phyloP scores from a whole-genome alignment of 169 alveolate species.

The Eimeria acervulina region DNA sequence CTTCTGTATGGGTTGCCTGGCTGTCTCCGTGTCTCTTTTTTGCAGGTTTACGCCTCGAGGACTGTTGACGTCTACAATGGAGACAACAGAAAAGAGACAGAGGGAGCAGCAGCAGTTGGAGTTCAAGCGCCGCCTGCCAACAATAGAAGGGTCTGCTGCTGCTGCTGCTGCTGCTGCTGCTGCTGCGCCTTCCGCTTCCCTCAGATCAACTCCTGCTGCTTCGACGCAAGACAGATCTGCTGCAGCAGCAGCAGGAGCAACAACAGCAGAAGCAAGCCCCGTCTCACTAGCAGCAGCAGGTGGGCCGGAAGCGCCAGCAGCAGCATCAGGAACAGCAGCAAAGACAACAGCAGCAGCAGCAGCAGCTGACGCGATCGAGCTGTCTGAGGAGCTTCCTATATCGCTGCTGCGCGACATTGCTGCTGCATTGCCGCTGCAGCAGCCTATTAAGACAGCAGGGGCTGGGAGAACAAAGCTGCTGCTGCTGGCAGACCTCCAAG shows the following conservation, averaged over 20 bases:
- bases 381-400: constrained; percentile 44
- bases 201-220: not conserved
- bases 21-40: not conserved
- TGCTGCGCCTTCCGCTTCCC: too few species aligned
- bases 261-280: constrained; percentile 40
- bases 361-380: not conserved
- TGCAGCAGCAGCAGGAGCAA: constrained; percentile 35
- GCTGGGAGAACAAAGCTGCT: constrained; percentile 62
- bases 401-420: constrained; percentile 71
- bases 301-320: too few species aligned
- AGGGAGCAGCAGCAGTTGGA: constrained; percentile 7
- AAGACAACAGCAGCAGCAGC: constrained; percentile 45
- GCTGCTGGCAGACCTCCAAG: constrained; percentile 44
- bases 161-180: too few species aligned
- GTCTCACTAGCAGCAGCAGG: not conserved
- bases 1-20: not conserved
- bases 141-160: too few species aligned
- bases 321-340: not conserved
- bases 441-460: constrained; percentile 67
- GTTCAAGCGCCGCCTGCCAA: not conserved
- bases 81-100: too few species aligned
- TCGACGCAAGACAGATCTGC: not conserved
- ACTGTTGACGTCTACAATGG: not conserved
- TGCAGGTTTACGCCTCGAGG: constrained; percentile 55
- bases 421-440: constrained; percentile 67